Percentiles rank a stretch among this genome's conserved stretches.
Evolutionary conservation across 345 rosid species (phyloP).

Genomic region (Syzygium grande): DNA sequence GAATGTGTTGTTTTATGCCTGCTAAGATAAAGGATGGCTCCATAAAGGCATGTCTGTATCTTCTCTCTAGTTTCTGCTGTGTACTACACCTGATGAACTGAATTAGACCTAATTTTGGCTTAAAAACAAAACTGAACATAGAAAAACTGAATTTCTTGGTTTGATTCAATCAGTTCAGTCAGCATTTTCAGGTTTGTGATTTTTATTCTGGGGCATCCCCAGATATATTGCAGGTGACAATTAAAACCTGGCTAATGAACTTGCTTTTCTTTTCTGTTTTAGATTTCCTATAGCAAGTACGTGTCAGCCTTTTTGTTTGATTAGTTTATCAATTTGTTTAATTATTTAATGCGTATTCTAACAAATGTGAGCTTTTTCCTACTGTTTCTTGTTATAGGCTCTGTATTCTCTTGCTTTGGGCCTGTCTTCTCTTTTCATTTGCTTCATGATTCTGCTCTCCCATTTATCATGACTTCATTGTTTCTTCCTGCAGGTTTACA

Average conservation of each 20-base stretch:
- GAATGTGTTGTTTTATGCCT: background rate
- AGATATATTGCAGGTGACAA: background rate
- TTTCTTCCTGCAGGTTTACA: constrained; percentile 59
- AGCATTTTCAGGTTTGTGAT: background rate
- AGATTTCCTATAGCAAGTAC: background rate
- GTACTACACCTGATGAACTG: background rate
- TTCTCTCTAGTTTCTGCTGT: background rate
- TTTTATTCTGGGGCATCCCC: background rate
- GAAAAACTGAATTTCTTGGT: background rate
- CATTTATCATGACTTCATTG: background rate
- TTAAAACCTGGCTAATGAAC: background rate
- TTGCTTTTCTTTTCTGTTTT: background rate
- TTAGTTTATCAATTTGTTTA: background rate
- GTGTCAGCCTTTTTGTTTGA: background rate
- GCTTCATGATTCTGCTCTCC: background rate
- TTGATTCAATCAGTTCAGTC: background rate
- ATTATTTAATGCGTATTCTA: background rate
- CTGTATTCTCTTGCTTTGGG: background rate
- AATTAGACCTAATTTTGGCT: background rate
- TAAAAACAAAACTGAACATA: background rate
- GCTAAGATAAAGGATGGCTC: background rate
- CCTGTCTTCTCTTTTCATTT: background rate
- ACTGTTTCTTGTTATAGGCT: background rate
- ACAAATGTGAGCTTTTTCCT: background rate
- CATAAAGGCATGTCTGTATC: background rate